Conservation (phyloP, 805 yeast species). For the Hanseniaspora opuntiae region DNA sequence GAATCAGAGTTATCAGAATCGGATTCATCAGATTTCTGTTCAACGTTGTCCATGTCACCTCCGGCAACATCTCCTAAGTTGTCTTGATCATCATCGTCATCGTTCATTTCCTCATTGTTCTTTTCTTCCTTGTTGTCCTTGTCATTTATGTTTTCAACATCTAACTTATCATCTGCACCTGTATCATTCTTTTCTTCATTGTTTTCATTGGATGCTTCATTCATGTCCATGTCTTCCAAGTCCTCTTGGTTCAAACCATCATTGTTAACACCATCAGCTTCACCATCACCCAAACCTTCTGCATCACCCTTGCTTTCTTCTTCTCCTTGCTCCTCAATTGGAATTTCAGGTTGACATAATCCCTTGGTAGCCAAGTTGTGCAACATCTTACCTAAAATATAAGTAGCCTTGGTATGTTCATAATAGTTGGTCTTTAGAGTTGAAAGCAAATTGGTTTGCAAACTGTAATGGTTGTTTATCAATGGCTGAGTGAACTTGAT, state of each 20-base stretch:
- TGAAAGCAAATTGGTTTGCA: slow-evolving; percentile 32
- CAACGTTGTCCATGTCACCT: slow-evolving; percentile 35
- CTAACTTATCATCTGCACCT: slow-evolving; percentile 90
- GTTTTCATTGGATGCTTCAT: slow-evolving; percentile 51
- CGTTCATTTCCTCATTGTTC: slow-evolving; percentile 36
- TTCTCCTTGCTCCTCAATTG: slow-evolving; percentile 33
- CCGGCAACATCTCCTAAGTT: slow-evolving; percentile 78
- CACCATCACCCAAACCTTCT: slow-evolving; percentile 79
- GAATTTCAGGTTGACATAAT: slow-evolving; percentile 83
- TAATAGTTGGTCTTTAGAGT: slow-evolving; percentile 38
- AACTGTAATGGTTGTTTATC: slow-evolving; percentile 41
- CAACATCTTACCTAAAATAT: slow-evolving; percentile 41
- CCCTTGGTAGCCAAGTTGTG: slow-evolving; percentile 60
- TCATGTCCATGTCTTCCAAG: slow-evolving; percentile 41
- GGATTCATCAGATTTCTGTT: slow-evolving; percentile 91
- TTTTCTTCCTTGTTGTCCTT: slow-evolving; percentile 46
- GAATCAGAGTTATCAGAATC: slow-evolving; percentile 3
- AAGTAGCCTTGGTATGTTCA: slow-evolving; percentile 48
- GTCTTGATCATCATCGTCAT: slow-evolving; percentile 48
- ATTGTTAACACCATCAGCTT: slow-evolving; percentile 52
- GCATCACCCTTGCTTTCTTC: slow-evolving; percentile 85
- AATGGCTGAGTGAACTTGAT: slow-evolving; percentile 50
- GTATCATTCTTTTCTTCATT: slow-evolving; percentile 46
- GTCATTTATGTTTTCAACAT: slow-evolving; percentile 65
- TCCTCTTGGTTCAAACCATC: slow-evolving; percentile 36